Percentiles rank a stretch among this genome's conserved stretches.
phyloP scores from a whole-genome alignment of 495 filamentous ascomycete species.

The Polyplosphaeria fusca region DNA sequence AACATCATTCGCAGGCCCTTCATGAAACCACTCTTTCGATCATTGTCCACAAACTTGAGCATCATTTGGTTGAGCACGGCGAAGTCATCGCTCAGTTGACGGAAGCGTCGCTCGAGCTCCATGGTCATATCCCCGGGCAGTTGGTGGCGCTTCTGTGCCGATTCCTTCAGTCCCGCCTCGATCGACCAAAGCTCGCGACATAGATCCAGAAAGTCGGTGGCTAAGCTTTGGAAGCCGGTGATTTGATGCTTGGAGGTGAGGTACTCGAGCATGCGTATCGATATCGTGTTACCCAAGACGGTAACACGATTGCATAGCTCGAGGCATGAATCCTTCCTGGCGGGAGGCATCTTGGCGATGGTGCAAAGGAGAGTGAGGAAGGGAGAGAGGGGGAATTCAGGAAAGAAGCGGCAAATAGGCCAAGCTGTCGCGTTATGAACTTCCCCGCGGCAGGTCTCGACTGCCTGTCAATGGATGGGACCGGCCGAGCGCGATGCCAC shows the following conservation, averaged over 20 bases:
- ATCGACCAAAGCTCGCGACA: constrained; percentile 52
- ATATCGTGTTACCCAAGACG: constrained; percentile 49
- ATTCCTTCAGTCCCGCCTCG: constrained; percentile 50
- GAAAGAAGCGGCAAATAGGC: too few species aligned
- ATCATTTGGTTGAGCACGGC: constrained; percentile 51
- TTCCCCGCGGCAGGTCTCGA: too few species aligned
- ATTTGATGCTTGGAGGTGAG: constrained; percentile 48
- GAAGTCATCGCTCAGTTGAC: constrained; percentile 47
- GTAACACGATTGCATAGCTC: constrained; percentile 41
- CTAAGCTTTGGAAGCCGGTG: constrained; percentile 49
- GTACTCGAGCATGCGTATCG: constrained; percentile 56
- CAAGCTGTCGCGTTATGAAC: too few species aligned
- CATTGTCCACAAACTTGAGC: constrained; percentile 48
- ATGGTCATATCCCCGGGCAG: constrained; percentile 48
- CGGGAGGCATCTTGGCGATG: constrained; percentile 34
- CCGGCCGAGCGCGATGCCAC: too few species aligned
- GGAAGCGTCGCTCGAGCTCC: constrained; percentile 53
- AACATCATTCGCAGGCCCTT: constrained; percentile 52
- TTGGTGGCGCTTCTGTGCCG: constrained; percentile 34
- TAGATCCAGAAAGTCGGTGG: constrained; percentile 52
- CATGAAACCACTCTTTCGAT: constrained; percentile 48
- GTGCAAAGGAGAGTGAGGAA: too few species aligned
- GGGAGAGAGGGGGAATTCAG: too few species aligned
- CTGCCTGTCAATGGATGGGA: too few species aligned
- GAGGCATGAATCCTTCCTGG: constrained; percentile 30